Evolutionary conservation across 495 filamentous ascomycete species (phyloP).

Genomic region (Ramalina intermedia): DNA sequence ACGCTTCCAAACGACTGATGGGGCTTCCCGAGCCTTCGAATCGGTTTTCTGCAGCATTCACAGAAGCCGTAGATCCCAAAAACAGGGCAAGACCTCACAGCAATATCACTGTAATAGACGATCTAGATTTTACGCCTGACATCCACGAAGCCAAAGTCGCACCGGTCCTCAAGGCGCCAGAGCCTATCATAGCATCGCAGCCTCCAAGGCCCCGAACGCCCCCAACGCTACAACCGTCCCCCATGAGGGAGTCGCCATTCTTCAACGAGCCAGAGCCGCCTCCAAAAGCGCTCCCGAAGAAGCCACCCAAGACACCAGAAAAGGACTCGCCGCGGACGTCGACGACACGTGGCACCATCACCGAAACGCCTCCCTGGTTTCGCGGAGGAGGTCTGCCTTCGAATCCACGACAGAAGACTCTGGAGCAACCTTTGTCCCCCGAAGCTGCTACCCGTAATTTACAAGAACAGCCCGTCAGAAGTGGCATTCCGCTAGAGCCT

Average conservation of each 20-base stretch:
- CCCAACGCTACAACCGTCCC: neutral
- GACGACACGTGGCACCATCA: neutral
- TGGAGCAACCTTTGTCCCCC: constrained; percentile 15
- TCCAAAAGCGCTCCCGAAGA: constrained; percentile 7
- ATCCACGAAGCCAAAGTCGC: constrained; percentile 15
- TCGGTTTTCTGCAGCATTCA: constrained; percentile 17
- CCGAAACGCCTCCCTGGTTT: constrained; percentile 17
- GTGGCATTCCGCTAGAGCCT: constrained; percentile 28
- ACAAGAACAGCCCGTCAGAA: constrained; percentile 10
- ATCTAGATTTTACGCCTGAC: constrained; percentile 14
- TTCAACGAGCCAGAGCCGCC: constrained; percentile 1
- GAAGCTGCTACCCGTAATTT: constrained; percentile 16
- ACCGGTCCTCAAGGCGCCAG: constrained; percentile 11
- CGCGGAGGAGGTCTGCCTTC: constrained; percentile 22
- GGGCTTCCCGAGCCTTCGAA: constrained; percentile 11
- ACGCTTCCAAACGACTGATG: too few relatives aligned
- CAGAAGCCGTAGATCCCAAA: constrained; percentile 11
- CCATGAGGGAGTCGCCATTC: constrained; percentile 1
- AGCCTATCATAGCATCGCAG: constrained; percentile 10
- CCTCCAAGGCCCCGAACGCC: neutral
- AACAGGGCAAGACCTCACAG: constrained; percentile 8
- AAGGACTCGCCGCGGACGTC: constrained; percentile 3
- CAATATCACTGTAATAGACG: constrained; percentile 17
- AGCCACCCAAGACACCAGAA: constrained; percentile 12
- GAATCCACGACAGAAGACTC: constrained; percentile 9